Evolutionary conservation across 2,329 filamentous ascomycete species (phyloP), one percentile per base, ranked within the genome.

Genomic region (Cylindrodendrum hubeiense): DNA sequence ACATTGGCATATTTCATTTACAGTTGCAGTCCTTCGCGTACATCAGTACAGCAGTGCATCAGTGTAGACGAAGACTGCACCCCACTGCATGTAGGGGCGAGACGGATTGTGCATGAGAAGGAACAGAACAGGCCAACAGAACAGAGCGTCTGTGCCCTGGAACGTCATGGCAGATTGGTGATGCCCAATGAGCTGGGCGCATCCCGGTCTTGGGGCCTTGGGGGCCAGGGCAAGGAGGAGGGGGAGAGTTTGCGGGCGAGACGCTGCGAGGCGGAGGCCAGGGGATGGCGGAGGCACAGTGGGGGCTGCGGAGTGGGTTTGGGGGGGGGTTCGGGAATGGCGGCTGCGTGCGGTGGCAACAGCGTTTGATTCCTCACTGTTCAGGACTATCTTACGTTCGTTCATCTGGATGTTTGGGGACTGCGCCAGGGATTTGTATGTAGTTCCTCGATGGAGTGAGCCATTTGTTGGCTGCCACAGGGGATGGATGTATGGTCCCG

Each of bases 151-250:
- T 3, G 44, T 26, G 46, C 34, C 24, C 46, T 58, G 34, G 33
- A 30, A 50, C 24, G 54, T 37, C 19, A 58, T 41, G 8, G 28
- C 12, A 19, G 24, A 6, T 22, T 17, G 37, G 43, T 44, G 53
- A 60, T 67, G 66, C 54, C 66, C 61, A 72, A 72, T 72, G 61
- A 66, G 59, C 68, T 72, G 47, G 60, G 60, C 39, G 26, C 17
- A 70, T 70, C 46, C 53, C 61, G 53, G 54, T 56, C 58, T 26
- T 26, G 50, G 28, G 44, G 41, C 50, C 67, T 24, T 47, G 44
- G 24, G 8, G 28, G 28, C 44, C 44, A 47, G 44, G 44, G 24
- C 43, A 21, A 26, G 55, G 60, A 51, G 41, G 28, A 30, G 65
- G 58, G 63, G 58, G 50, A 43, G 65, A 52, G 52, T 55, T 43